A percentile compares a stretch with the other conserved stretches of the same genome.
Evolutionary conservation across 78 protist genomes (phyloP).

Genomic region (Parvularia atlantis): DNA sequence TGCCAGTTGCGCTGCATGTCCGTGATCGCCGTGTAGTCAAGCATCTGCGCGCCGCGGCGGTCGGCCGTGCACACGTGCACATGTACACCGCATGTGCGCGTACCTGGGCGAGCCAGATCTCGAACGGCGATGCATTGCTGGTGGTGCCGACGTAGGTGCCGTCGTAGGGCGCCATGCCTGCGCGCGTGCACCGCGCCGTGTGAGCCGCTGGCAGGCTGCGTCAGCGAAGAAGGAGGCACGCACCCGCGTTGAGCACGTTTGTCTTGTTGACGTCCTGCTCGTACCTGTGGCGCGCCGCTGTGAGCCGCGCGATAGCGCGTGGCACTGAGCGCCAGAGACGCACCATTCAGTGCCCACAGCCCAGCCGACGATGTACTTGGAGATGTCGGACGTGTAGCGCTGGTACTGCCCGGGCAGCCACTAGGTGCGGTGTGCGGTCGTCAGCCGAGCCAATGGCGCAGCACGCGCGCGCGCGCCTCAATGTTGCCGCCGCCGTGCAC

Average conservation of each 20-base stretch:
- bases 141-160: background rate
- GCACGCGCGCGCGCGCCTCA: background rate
- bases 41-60: too few species aligned
- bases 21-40: background rate
- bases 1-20: background rate
- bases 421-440: too few species aligned
- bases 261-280: background rate
- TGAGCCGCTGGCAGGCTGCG: background rate
- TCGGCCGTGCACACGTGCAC: too few species aligned
- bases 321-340: too few species aligned
- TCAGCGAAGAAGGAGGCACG: too few species aligned
- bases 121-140: background rate
- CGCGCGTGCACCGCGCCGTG: background rate
- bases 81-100: too few species aligned
- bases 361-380: background rate
- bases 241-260: background rate
- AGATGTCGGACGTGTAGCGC: background rate
- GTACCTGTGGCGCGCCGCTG: too few species aligned
- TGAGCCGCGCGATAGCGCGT: too few species aligned
- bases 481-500: background rate
- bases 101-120: constrained; percentile 8
- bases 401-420: background rate
- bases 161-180: constrained; percentile 2
- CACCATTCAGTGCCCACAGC: constrained; percentile 6
- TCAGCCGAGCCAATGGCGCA: too few species aligned